These are phyloP conservation scores for Aspergillus carlsbadensis DNA, from an alignment of 495 filamentous ascomycete species.

Conservation along the genomic window DNA sequence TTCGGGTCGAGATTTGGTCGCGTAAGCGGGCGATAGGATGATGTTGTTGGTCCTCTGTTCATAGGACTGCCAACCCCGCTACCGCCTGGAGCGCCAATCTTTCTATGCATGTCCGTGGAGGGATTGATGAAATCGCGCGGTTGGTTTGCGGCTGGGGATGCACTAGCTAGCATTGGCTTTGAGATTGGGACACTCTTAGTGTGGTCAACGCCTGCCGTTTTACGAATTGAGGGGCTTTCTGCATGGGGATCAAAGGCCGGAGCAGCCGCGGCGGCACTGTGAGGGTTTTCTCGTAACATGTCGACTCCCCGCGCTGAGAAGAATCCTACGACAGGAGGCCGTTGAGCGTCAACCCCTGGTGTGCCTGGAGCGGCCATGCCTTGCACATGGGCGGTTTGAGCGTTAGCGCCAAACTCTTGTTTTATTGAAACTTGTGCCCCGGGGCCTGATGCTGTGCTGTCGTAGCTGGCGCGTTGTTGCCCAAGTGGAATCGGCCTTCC, in stretches of 20 bases:
- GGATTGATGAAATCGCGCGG: constrained; percentile 65
- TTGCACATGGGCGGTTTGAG: constrained; percentile 29
- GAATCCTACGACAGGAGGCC: constrained; percentile 57
- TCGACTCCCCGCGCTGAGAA: constrained; percentile 73
- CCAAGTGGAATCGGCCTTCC: constrained; percentile 22
- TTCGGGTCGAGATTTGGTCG: constrained; percentile 37
- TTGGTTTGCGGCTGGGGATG: constrained; percentile 29
- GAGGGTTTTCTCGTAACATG: constrained; percentile 45
- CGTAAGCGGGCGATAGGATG: constrained; percentile 45
- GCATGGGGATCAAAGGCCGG: constrained; percentile 76
- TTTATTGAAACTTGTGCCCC: constrained; percentile 27
- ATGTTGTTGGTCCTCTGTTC: constrained; percentile 37
- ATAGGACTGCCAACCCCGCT: constrained; percentile 36
- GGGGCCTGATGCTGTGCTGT: constrained; percentile 8
- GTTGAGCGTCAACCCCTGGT: not conserved
- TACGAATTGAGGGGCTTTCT: constrained; percentile 83
- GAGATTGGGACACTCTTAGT: constrained; percentile 65
- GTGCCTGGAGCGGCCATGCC: constrained; percentile 30
- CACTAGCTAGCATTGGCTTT: constrained; percentile 36
- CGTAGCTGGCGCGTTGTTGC: constrained; percentile 18
- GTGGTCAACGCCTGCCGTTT: constrained; percentile 87
- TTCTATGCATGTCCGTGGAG: constrained; percentile 61
- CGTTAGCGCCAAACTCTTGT: constrained; percentile 21
- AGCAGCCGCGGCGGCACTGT: constrained; percentile 34
- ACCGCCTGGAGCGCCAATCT: constrained; percentile 71